Base-by-base conservation (phyloP, 2,329 filamentous ascomycete genomes). In the Fusarium paranaense region DNA sequence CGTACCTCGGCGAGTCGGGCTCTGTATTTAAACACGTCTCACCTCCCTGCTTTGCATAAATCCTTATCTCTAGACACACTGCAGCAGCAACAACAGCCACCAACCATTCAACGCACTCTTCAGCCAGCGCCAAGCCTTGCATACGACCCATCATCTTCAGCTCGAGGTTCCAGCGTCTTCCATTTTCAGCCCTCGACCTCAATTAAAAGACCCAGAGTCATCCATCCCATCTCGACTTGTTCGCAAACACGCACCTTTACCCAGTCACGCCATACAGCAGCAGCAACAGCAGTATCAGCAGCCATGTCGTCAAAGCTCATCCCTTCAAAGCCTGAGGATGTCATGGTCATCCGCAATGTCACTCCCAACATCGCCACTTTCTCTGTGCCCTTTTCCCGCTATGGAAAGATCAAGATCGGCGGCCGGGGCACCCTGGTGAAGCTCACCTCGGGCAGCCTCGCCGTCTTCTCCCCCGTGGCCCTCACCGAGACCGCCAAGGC, bases 391-490 rank as follows among this genome's bases (percentile, higher is more conserved):
- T 99, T 99, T 84, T 83, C 90, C 61, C 93, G 97, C 56, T 94
- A 94, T 79, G 95, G 95, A 60, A 87, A 86, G 59, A 84, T 98
- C 78, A 94, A 94, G 80, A 87, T 99, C 78, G 97, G 97, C 65
- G 96, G 95, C 54, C 89, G 97, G 79, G 95, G 91, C 71, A 98
- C 97, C 6, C 87, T 98, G 69, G 95, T 97, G 69, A 93, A 92
- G 76, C 90, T 99, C 76, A 89, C 90, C 67, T 92, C 91, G 11
- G 95, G 95, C 66, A 86, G 89, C 54, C 90, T 98, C 45, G 94
- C 95, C 75, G 92, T 98, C 81, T 98, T 98, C 89, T 98, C 95
- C 1, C 97, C 97, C 20, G 94, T 97, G 22, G 93, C 93, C 16
- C 89, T 98, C 65, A 98, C 95, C 4, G 88, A 92, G 4, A 90